Evolutionary conservation across 2,329 filamentous ascomycete genomes (phyloP).

Genomic region (Diatrype stigma): DNA sequence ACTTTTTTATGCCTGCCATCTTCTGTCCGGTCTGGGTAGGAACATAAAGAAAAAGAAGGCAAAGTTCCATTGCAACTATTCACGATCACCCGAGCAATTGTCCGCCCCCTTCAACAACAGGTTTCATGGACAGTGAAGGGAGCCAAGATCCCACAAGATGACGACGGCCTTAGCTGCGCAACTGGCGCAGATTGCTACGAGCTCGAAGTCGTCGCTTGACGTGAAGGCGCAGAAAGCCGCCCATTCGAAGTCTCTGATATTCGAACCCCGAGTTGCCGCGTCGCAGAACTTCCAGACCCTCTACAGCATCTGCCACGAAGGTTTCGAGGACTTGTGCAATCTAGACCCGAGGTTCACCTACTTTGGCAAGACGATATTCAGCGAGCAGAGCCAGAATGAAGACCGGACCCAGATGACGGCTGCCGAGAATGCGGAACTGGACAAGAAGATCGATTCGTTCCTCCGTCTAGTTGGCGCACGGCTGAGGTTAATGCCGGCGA

Average conservation of each 20-base stretch:
- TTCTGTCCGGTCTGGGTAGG: not conserved
- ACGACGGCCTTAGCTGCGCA: constrained; percentile 86
- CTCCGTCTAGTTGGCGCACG: constrained; percentile 73
- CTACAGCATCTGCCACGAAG: constrained; percentile 81
- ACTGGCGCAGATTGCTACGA: constrained; percentile 85
- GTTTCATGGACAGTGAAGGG: constrained; percentile 13
- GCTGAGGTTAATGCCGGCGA: constrained; percentile 77
- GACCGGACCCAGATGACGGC: constrained; percentile 82
- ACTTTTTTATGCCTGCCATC: not conserved
- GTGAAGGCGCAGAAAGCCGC: constrained; percentile 87
- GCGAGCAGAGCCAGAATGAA: constrained; percentile 84
- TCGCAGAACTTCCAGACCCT: constrained; percentile 88
- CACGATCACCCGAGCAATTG: not conserved
- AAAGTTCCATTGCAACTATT: not conserved
- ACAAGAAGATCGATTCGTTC: constrained; percentile 75
- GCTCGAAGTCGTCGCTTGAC: constrained; percentile 86
- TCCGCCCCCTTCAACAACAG: constrained; percentile 4
- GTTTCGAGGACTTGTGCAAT: constrained; percentile 85
- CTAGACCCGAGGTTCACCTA: constrained; percentile 74
- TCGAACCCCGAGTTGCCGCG: constrained; percentile 78
- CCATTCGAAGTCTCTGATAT: constrained; percentile 93
- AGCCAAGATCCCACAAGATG: constrained; percentile 46
- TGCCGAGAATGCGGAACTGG: constrained; percentile 76
- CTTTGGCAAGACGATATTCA: constrained; percentile 80
- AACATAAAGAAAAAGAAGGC: no score